Evolutionary conservation across 495 filamentous ascomycete species (phyloP).

Genomic region (Neurospora sp.): DNA sequence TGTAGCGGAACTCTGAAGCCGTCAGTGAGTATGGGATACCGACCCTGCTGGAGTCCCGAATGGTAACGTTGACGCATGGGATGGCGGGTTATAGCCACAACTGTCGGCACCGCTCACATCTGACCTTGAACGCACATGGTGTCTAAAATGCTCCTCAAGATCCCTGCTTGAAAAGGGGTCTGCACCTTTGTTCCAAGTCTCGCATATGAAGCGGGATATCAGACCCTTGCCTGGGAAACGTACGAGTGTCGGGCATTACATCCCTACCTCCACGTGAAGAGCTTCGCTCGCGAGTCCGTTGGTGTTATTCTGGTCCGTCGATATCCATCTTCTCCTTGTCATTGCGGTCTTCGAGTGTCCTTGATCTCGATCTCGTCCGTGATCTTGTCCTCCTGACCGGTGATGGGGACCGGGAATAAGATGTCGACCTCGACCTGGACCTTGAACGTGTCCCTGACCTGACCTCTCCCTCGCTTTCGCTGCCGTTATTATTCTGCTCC

Average conservation of each 20-base stretch:
- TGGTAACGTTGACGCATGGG: not conserved
- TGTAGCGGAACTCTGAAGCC: not conserved
- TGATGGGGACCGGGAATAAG: slow-evolving; percentile 1
- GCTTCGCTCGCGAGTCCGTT: not conserved
- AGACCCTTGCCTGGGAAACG: not conserved
- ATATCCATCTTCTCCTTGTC: slow-evolving; percentile 27
- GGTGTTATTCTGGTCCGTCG: slow-evolving; percentile 12
- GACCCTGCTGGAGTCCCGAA: not conserved
- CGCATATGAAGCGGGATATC: not conserved
- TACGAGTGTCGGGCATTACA: not conserved
- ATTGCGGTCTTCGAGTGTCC: slow-evolving; percentile 10
- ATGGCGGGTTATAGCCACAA: not conserved
- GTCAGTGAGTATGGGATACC: not conserved
- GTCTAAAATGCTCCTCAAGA: not conserved
- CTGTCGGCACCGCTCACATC: not conserved
- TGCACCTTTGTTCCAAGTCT: not conserved
- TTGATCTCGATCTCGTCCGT: slow-evolving; percentile 13
- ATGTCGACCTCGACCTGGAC: slow-evolving; percentile 11
- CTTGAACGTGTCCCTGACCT: slow-evolving; percentile 8
- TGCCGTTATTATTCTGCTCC: slow-evolving; percentile 13
- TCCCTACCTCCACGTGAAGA: not conserved
- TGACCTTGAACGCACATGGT: not conserved
- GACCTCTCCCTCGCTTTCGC: slow-evolving; percentile 10
- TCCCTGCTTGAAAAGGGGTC: not conserved
- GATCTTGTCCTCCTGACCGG: slow-evolving; percentile 3